Conservation (phyloP, 805 yeast genomes). For the Sungouiella thailandica region DNA sequence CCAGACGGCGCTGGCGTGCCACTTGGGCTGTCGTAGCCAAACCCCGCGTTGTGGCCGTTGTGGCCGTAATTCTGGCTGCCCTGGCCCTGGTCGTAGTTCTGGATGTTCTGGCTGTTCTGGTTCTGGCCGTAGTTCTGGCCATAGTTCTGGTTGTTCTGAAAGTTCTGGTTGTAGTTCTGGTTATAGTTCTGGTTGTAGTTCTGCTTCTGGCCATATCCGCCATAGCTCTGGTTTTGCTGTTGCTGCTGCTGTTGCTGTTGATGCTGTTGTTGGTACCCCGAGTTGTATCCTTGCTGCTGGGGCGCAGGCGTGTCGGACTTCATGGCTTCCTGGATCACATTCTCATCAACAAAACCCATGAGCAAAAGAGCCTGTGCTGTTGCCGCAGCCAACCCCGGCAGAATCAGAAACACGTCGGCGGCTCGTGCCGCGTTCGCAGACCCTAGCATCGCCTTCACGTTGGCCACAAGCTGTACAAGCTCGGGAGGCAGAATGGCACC, state of each 20-base stretch:
- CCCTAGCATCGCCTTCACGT: slow-evolving; percentile 52
- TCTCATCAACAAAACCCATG: slow-evolving; percentile 71
- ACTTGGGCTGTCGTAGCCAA: slow-evolving; percentile 10
- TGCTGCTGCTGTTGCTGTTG: slow-evolving; percentile 18
- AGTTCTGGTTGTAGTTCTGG: slow-evolving; percentile 15
- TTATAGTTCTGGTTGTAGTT: slow-evolving; percentile 4
- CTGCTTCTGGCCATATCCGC: too few relatives aligned
- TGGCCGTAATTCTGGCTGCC: slow-evolving; percentile 5
- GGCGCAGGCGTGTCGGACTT: slow-evolving; percentile 20
- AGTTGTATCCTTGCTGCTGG: slow-evolving; percentile 7
- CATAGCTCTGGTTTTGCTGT: slow-evolving; percentile 8
- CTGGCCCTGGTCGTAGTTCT: slow-evolving; percentile 7
- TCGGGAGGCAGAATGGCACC: slow-evolving; percentile 67
- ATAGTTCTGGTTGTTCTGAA: slow-evolving; percentile 6
- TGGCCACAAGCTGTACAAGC: slow-evolving; percentile 62
- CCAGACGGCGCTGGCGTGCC: slow-evolving; percentile 7
- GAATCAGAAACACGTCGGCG: slow-evolving; percentile 46
- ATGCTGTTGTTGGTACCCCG: slow-evolving; percentile 3
- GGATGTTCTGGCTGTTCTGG: background rate
- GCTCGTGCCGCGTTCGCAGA: slow-evolving; percentile 49
- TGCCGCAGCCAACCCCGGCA: slow-evolving; percentile 56
- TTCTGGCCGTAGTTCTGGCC: background rate
- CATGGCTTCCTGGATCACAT: slow-evolving; percentile 59
- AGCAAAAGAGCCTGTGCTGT: slow-evolving; percentile 70
- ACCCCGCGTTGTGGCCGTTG: background rate